A percentile compares a stretch with the other conserved stretches of the same genome.
These are phyloP conservation scores for Suhomyces wounanorum DNA, from an alignment of 1,139 yeast genomes.

Conservation along the genomic window DNA sequence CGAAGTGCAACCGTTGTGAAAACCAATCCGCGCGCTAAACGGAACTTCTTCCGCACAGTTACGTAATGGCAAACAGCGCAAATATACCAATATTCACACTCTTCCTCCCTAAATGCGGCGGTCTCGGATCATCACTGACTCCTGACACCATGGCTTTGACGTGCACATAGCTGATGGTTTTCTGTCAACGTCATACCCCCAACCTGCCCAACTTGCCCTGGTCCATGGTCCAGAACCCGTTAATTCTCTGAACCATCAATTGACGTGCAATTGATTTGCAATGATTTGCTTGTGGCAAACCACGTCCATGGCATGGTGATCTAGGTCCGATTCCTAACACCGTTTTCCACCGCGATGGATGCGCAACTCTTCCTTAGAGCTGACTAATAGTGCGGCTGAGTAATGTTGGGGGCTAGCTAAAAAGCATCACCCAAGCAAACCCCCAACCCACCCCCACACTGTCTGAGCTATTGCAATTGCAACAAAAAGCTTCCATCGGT, in stretches of 20 bases:
- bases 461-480: neutral
- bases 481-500: neutral
- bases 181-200: neutral
- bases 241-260: no score
- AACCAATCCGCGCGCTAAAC: neutral
- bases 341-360: neutral
- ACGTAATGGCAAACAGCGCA: neutral
- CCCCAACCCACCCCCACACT: neutral
- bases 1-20: neutral
- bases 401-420: neutral
- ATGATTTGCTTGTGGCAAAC: neutral
- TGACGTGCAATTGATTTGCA: neutral
- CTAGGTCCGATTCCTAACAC: neutral
- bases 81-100: neutral
- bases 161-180: neutral
- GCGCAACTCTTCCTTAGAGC: neutral
- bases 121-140: neutral
- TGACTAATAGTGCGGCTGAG: constrained; percentile 13
- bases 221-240: no score
- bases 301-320: neutral
- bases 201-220: no score
- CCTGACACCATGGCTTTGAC: neutral
- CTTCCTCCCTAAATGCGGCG: neutral
- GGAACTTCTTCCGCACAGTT: neutral
- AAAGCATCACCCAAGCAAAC: neutral